Percentiles rank a stretch among this genome's conserved stretches.
Evolutionary conservation across 1,284 basidiomycete genomes (phyloP).

Genomic region (Uromyces viciae-fabae): DNA sequence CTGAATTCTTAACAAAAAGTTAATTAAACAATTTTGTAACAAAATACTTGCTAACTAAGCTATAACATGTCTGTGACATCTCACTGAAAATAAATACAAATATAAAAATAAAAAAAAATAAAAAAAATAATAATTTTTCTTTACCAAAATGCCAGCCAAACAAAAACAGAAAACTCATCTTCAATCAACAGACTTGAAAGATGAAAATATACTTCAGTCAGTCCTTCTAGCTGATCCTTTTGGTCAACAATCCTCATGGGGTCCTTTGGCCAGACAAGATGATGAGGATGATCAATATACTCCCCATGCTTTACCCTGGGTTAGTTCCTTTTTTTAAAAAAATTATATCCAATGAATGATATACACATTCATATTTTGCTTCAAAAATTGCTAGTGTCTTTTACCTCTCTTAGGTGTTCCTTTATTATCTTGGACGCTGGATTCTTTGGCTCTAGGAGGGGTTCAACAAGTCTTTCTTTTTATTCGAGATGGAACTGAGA

Average conservation of each 20-base stretch:
- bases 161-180: background rate
- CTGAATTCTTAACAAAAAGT: no score
- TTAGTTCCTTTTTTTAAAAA: background rate
- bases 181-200: slow-evolving; percentile 21
- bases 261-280: slow-evolving; percentile 23
- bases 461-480: slow-evolving; percentile 95
- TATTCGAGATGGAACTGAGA: slow-evolving; percentile 74
- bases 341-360: background rate
- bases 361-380: background rate
- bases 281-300: slow-evolving; percentile 17
- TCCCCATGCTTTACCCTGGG: slow-evolving; percentile 17
- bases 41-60: no score
- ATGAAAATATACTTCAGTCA: slow-evolving; percentile 28
- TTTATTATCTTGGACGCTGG: slow-evolving; percentile 91
- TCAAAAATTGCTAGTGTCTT: slow-evolving; percentile 72
- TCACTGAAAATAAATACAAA: no score
- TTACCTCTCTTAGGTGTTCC: slow-evolving; percentile 90
- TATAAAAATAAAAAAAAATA: no score
- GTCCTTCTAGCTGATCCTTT: slow-evolving; percentile 37
- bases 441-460: slow-evolving; percentile 82
- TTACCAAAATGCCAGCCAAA: slow-evolving; percentile 38
- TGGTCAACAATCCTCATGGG: slow-evolving; percentile 32
- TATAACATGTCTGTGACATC: no score
- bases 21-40: no score
- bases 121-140: no score